Percentiles rank a stretch among this genome's conserved stretches.
These are phyloP conservation scores for Podospora australis DNA, from an alignment of 495 filamentous ascomycete genomes.

Conservation along the genomic window DNA sequence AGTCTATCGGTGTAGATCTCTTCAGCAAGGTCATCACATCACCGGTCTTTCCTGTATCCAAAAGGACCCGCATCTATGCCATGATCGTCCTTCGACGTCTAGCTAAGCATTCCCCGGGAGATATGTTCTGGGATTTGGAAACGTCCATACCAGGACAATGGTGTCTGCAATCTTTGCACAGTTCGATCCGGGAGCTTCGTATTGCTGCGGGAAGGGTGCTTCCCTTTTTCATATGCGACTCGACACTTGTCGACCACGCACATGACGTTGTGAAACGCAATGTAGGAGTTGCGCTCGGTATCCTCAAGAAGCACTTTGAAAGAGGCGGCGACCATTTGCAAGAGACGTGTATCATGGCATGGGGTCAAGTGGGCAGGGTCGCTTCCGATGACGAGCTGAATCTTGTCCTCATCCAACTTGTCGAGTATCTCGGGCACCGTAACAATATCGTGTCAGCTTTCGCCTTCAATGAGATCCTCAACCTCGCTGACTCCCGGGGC, in stretches of 20 bases:
- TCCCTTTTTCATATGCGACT: constrained; percentile 54
- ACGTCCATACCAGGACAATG: constrained; percentile 64
- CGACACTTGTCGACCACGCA: constrained; percentile 35
- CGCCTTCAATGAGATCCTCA: constrained; percentile 66
- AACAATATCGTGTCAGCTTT: constrained; percentile 72
- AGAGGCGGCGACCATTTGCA: constrained; percentile 56
- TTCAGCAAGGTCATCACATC: constrained; percentile 53
- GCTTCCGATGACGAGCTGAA: constrained; percentile 68
- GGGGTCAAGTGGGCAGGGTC: constrained; percentile 67
- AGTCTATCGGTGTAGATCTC: constrained; percentile 36
- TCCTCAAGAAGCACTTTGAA: constrained; percentile 64
- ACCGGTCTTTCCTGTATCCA: constrained; percentile 52
- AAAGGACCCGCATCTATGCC: constrained; percentile 58
- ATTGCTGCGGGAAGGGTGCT: constrained; percentile 58
- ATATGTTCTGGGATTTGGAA: constrained; percentile 57
- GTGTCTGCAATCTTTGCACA: constrained; percentile 71
- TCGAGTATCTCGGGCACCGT: constrained; percentile 79
- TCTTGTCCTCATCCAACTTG: constrained; percentile 70
- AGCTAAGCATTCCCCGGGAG: constrained; percentile 53
- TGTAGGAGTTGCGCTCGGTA: constrained; percentile 56
- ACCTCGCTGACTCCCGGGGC: constrained; percentile 56
- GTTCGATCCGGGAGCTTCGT: constrained; percentile 78
- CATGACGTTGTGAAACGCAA: constrained; percentile 50
- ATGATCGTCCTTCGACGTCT: constrained; percentile 66
- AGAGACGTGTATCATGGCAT: constrained; percentile 79